Evolutionary conservation across 2,329 filamentous ascomycete genomes (phyloP).

Genomic region (Teratosphaeria nubilosa): DNA sequence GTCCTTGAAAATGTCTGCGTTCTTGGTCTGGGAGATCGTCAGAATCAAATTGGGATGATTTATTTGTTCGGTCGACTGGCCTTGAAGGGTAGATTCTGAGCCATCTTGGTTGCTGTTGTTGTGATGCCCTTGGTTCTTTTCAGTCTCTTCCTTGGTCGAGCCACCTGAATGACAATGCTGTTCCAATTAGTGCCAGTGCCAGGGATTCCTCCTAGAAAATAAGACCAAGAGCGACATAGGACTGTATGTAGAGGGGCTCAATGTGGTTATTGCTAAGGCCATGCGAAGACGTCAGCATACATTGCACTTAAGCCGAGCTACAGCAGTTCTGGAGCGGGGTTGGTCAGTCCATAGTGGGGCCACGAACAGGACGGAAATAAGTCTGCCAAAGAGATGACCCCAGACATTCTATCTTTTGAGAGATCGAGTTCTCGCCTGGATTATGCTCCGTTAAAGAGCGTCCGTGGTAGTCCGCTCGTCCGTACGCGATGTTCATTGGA

Average conservation of each 20-base stretch:
- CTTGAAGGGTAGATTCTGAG: constrained; percentile 34
- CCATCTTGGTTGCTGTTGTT: constrained; percentile 14
- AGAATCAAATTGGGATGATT: neutral
- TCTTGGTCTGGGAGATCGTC: constrained; percentile 35
- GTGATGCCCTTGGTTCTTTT: neutral
- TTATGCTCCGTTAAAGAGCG: neutral
- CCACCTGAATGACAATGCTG: constrained; percentile 4
- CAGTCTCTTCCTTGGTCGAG: constrained; percentile 10
- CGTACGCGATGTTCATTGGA: neutral
- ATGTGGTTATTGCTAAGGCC: neutral
- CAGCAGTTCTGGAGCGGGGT: neutral
- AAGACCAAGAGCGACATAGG: neutral
- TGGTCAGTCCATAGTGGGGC: neutral
- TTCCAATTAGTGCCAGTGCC: neutral
- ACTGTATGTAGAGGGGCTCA: neutral
- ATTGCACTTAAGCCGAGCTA: neutral
- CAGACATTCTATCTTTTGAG: neutral
- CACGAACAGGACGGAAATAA: neutral
- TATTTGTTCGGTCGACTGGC: constrained; percentile 14
- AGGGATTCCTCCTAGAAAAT: neutral
- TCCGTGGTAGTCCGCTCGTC: neutral
- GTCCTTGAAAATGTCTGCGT: constrained; percentile 44
- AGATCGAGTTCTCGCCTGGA: neutral
- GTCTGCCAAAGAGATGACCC: neutral
- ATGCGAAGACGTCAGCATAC: neutral